These are phyloP conservation scores for Zychaea mexicana DNA, from an alignment of 371 early-diverging fungal species.

Conservation along the genomic window DNA sequence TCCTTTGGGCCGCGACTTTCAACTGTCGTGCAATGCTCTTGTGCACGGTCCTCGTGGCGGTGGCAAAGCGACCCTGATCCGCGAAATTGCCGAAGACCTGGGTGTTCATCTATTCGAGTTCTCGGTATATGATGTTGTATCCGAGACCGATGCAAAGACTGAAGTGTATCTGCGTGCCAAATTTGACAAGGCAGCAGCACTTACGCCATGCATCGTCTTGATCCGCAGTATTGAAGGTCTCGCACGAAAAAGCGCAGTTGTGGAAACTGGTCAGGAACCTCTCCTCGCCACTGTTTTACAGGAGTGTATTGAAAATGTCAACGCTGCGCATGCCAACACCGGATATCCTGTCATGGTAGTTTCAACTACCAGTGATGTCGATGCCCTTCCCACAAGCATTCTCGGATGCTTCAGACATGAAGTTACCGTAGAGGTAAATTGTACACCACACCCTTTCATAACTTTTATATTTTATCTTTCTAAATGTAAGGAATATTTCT, in stretches of 20 bases:
- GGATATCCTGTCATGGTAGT: conserved; percentile 78
- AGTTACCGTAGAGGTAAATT: conserved; percentile 61
- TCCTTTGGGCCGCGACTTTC: conserved; percentile 68
- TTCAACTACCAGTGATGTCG: conserved; percentile 78
- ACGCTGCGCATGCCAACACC: conserved; percentile 53
- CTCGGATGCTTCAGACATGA: conserved; percentile 78
- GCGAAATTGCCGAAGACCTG: conserved; percentile 64
- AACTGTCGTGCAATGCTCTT: conserved; percentile 73
- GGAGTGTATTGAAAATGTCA: conserved; percentile 64
- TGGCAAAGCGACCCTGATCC: conserved; percentile 77
- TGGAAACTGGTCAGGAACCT: conserved; percentile 76
- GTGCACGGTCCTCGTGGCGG: conserved; percentile 85
- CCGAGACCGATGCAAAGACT: conserved; percentile 82
- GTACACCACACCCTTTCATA: background rate
- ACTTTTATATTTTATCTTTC: background rate
- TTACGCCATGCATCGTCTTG: conserved; percentile 81
- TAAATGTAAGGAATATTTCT: background rate
- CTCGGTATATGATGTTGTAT: conserved; percentile 74
- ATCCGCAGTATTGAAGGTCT: conserved; percentile 82
- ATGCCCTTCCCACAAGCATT: conserved; percentile 72
- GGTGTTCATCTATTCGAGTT: conserved; percentile 80
- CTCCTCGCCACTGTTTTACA: conserved; percentile 70
- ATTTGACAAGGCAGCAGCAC: conserved; percentile 77
- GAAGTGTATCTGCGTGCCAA: conserved; percentile 71
- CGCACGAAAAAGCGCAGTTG: conserved; percentile 66